phyloP scores from a whole-genome alignment of 176 grass and related monocot species.

The Oryza longistaminata region DNA sequence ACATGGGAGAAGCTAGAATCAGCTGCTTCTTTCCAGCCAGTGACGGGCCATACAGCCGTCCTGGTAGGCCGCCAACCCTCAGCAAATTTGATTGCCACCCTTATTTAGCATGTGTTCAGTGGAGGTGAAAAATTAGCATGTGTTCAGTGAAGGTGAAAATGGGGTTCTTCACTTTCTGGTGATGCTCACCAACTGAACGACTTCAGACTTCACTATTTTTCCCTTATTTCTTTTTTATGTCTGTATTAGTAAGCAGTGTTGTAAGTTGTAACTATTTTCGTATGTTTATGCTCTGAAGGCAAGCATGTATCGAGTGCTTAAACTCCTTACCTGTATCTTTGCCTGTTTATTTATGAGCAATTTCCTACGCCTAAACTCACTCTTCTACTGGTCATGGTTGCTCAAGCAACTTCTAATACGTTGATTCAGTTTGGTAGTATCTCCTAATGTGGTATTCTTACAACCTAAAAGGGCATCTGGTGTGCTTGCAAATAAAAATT shows the following conservation, averaged over 20 bases:
- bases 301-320: conserved; percentile 37
- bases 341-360: conserved; percentile 34
- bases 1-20: conserved; percentile 78
- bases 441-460: neutral
- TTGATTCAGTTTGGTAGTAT: neutral
- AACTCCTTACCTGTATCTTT: conserved; percentile 40
- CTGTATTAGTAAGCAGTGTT: conserved; percentile 34
- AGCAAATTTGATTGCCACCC: conserved; percentile 37
- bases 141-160: conserved; percentile 7
- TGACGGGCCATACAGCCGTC: conserved; percentile 82
- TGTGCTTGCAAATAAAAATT: neutral
- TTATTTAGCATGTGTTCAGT: conserved; percentile 31
- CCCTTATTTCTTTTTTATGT: neutral
- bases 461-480: neutral
- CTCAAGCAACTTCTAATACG: neutral
- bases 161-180: conserved; percentile 31
- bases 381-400: neutral
- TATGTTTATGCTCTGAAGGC: conserved; percentile 41
- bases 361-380: conserved; percentile 16
- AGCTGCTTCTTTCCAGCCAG: conserved; percentile 73
- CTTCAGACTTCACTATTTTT: conserved; percentile 20
- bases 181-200: conserved; percentile 20
- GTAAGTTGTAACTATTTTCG: conserved; percentile 51
- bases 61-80: conserved; percentile 57
- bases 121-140: conserved; percentile 6